Base-by-base conservation (phyloP, 2,329 filamentous ascomycete genomes). In the Trichoderma sp. region DNA sequence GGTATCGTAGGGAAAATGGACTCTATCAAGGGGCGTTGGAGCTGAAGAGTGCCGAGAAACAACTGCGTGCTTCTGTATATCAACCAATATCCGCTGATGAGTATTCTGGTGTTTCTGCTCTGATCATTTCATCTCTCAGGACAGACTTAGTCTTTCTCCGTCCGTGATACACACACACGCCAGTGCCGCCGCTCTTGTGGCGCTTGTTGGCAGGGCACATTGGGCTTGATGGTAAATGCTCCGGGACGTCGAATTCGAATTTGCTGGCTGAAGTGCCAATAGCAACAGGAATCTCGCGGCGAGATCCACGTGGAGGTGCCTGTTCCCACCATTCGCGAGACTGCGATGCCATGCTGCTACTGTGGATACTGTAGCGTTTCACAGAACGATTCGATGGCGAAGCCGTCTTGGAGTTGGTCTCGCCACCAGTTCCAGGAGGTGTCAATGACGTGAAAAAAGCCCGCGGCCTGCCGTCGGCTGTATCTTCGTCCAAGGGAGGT, bases 81-180 rank as follows among this genome's bases (percentile, higher is more conserved):
- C n/a, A 62, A 63, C 18, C 33, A 8, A 6, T n/a, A 24, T 27
- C 59, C 9, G n/a, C 24, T 16, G 24, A 53, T 5, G 27, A 16
- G 45, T 45, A 53, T 8, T 33, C 41, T 16, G 59, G 3, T 21
- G 29, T 33, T 45, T 74, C 33, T 14, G 33, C 21, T 29, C 53
- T 65, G 29, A 66, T 84, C 87, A 83, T 79, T 80, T 75, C 53
- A 11, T 77, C 73, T 50, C 75, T 69, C 11, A 80, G 45, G 1
- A 62, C 66, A 7, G 78, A 78, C 12, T 31, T 50, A 5, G 69
- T 69, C 45, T 77, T 83, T 66, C 81, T 79, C 38, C 87, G 82
- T 3, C 87, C 87, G 67, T 88, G 87, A 77, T 88, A 88, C 3
- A 89, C 87, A 74, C 88, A 90, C 3, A 89, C 76, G 0, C 86